Evolutionary conservation across 1,284 basidiomycete species (phyloP), one percentile per base, ranked within the genome.

Genomic region (Pseudozyma pruni): DNA sequence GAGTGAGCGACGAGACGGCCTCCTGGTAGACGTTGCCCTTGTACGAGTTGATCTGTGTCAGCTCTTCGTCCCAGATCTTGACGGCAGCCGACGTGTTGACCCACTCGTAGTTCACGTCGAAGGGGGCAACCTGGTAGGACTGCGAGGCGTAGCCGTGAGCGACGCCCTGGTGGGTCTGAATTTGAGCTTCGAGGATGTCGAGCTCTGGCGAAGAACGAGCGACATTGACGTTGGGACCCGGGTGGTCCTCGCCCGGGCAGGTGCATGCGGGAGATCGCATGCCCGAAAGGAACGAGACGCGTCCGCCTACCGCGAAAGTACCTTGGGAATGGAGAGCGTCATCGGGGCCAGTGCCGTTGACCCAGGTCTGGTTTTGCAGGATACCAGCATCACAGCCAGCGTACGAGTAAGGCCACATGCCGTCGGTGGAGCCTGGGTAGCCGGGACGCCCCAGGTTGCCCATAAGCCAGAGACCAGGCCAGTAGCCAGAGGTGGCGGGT

Each of bases 171-270:
- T 62, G 67, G 16, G 43, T 80, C 88, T 89, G 84, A 86, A 85
- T 85, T 71, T 88, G 86, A 8, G 79, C 76, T 56, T 83, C 81
- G 45, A 81, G 66, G 19, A 83, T 76, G 46, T 83, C 82, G 23
- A 83, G 48, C 53, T 83, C 82, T 8, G 82, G 82, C 25, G 76
- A 78, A 6, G 72, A 69, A n/a, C 82, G 77, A 13, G 77, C 82
- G 8, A 79, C 74, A n/a, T 76, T 72, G 38, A 51, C 53, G 40
- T 73, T 71, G 10, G 81, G 81, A 4, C 80, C 80, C 1, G 74
- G 79, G 25, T 78, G 78, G 23, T 79, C 79, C 43, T 79, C 67
- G 20, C 72, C 72, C 1, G 72, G 40, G 35, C 80, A 81, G 7
- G 80, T 80, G 61, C 80, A 81, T 4, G 63, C 10, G 11, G 69